Base-by-base conservation (phyloP, 345 rosid species). In the Erodium maritimum region DNA sequence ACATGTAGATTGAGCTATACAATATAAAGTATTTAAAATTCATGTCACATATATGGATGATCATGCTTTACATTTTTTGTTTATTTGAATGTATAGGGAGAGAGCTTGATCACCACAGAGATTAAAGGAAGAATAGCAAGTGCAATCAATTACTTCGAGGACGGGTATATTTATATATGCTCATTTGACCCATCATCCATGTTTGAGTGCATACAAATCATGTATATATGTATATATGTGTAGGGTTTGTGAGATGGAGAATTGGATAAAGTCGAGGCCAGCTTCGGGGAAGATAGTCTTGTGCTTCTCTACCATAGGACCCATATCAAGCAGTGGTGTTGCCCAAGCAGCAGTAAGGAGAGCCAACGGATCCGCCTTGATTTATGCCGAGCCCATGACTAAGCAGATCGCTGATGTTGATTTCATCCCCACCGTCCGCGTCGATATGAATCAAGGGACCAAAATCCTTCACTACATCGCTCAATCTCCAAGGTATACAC, bases 51-150 rank as follows among this genome's bases (percentile, higher is more conserved):
- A n/a, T n/a, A n/a, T n/a, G n/a, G n/a, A n/a, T n/a, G n/a, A n/a
- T n/a, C n/a, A n/a, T n/a, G n/a, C n/a, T n/a, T n/a, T n/a, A n/a
- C n/a, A n/a, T n/a, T n/a, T n/a, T n/a, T n/a, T n/a, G n/a, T n/a
- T n/a, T n/a, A n/a, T n/a, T n/a, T n/a, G n/a, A n/a, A n/a, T n/a
- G 5, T 19, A 3, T 68, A 82, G 91, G 91, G 91, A 48, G 75
- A 87, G 69, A 69, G 91, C 75, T 74, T 87, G 59, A 65, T 80
- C 23, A 73, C 74, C 45, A 59, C 68, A 55, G 71, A 71, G 65
- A 69, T 87, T 48, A 62, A 24, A 1, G 89, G 81, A 52, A 65
- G 58, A 62, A 58, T 87, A 63, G 79, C 55, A 2, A 55, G 52
- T 54, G 85, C 89, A 56, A 0, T 57, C 54, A 60, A 50, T 6